Evolutionary conservation across 2,329 filamentous ascomycete species (phyloP).

Genomic region (Aspergillus carbonarius): DNA sequence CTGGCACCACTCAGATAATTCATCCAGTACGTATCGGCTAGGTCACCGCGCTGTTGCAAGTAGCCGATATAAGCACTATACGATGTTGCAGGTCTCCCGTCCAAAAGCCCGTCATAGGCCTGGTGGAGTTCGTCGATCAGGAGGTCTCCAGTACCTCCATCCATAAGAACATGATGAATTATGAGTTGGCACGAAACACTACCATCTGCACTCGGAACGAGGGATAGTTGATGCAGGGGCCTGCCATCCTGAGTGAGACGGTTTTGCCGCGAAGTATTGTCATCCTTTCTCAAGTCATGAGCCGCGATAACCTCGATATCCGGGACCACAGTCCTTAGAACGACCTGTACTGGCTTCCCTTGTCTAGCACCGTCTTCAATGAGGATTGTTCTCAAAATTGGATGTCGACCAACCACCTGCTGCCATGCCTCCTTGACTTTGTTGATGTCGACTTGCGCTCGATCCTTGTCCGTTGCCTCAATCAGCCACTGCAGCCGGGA

Average conservation of each 20-base stretch:
- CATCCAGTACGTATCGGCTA: conserved; percentile 1
- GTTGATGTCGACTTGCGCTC: background rate
- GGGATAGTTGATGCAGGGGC: conserved; percentile 5
- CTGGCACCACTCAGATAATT: background rate
- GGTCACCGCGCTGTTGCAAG: background rate
- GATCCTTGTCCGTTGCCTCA: background rate
- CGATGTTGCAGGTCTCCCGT: conserved; percentile 32
- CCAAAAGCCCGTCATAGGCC: conserved; percentile 28
- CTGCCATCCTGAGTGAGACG: background rate
- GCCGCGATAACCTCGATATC: background rate
- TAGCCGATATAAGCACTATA: conserved; percentile 32
- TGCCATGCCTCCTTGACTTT: conserved; percentile 4
- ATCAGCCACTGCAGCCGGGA: conserved; percentile 6
- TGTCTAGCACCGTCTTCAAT: background rate
- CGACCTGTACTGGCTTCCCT: conserved; percentile 1
- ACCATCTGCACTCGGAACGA: background rate
- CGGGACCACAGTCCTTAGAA: background rate
- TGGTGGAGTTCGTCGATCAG: conserved; percentile 16
- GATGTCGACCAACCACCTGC: conserved; percentile 7
- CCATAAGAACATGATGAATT: conserved; percentile 7
- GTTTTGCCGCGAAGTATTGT: background rate
- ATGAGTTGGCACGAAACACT: conserved; percentile 5
- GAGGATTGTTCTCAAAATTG: conserved; percentile 11
- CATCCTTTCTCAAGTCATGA: background rate
- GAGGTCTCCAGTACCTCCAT: background rate